Base-by-base conservation (phyloP, 202 grass and related monocot species). In the Schoenoplectus tabernaemontani region DNA sequence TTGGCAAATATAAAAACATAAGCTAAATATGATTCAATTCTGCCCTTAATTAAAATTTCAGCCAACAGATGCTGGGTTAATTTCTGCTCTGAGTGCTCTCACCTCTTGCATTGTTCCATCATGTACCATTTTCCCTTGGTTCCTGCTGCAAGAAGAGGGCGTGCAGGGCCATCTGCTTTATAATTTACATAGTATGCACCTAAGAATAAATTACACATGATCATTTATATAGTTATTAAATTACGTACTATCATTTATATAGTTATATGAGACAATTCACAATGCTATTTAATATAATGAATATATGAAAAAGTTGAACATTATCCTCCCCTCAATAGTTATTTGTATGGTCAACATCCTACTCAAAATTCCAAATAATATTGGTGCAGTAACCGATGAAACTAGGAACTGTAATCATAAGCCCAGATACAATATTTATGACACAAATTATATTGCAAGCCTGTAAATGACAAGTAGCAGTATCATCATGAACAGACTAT, bases 41-140 rank as follows among this genome's bases (percentile, higher is more conserved):
- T 48, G 19, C 11, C 66, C 41, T 47, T 7, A 26, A 28, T 46
- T 47, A 71, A 46, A 47, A 71, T 30, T 10, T 74, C 26, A 73
- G 23, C 23, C 13, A 32, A 51, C 48, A 73, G 42, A 73, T 51
- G 15, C 33, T 33, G 44, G 5, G 0, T 19, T 69, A 44, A 44
- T 73, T 30, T 73, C 12, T n/a, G n/a, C n/a, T n/a, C n/a, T n/a
- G n/a, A n/a, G n/a, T 53, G 47, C 12, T 53, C 47, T 75, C 84
- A 98, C 96, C 92, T 89, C 84, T 87, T 26, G 90, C 85, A 93
- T 91, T 88, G 71, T n/a, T 90, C 91, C 75, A 99, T 89, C 92
- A 95, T 95, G 87, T 92, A 99, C n/a, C 96, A 90, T 88, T 89
- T 95, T 77, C 96, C 96, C 87, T 99, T 99, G 60, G 88, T 95